Base-by-base conservation (phyloP, 179 eudicot genomes). In the Heliamphora pulchella region DNA sequence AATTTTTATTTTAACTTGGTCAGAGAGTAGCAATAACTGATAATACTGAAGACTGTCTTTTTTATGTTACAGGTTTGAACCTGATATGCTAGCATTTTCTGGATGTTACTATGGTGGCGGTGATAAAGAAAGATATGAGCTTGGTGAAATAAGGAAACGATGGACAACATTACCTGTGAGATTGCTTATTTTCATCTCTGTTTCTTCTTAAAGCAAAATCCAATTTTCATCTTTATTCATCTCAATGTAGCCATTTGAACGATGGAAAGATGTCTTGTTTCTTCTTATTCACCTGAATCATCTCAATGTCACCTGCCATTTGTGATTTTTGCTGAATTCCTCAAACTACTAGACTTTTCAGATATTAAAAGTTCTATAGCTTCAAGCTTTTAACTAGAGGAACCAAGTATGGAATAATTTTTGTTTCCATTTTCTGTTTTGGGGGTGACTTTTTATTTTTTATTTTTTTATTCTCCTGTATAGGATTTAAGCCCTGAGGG, bases 41-140 rank as follows among this genome's bases (percentile, higher is more conserved):
- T 48, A 22, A 77, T n/a, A 58, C 8, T 13, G 55, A 73, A 74
- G 73, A 31, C 73, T 78, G 15, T 22, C 73, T 7, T 66, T 65
- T 65, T 39, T 78, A 15, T 85, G 77, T 80, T 70, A 81, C 85
- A 96, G 99, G 90, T 96, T 92, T 85, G 99, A 96, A 82, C 94
- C 98, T 77, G 99, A 96, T 83, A 96, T 96, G 99, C 89, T 96
- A 71, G 99, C 99, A 54, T 96, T 96, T 84, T 96, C 99, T 80
- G 99, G 99, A 20, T 96, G 99, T 85, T 96, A 96, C 88, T 96
- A 88, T 82, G 99, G 98, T 65, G 99, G 99, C 50, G 99, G 99
- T 83, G 97, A 96, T 71, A 96, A 91, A 77, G 99, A 96, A 86
- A 90, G 92, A 82, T 74, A 82, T 6, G 99, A 96, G 81, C 98